phyloP scores from a whole-genome alignment of 2,329 filamentous ascomycete species.

The Penicillium sclerotiorum region DNA sequence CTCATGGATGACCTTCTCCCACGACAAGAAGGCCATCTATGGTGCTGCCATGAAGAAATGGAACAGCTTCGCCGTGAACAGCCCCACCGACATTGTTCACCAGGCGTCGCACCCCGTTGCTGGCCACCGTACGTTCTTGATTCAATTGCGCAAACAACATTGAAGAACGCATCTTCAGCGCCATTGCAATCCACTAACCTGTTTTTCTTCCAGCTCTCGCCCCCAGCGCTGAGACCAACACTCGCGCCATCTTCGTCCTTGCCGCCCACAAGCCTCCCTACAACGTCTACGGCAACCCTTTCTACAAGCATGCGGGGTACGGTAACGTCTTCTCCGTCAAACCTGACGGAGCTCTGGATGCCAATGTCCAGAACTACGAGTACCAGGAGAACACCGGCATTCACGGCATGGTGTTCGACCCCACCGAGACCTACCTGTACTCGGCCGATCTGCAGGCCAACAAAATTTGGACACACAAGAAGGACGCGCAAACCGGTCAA shows the following conservation, averaged over 20 bases:
- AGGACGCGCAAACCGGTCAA: slow-evolving; percentile 61
- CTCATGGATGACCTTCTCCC: slow-evolving; percentile 93
- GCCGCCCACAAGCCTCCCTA: slow-evolving; percentile 77
- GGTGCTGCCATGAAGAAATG: slow-evolving; percentile 93
- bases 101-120: slow-evolving; percentile 73
- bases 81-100: slow-evolving; percentile 74
- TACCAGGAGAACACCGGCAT: slow-evolving; percentile 50
- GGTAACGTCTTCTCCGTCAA: slow-evolving; percentile 67
- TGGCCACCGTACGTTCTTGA: slow-evolving; percentile 63
- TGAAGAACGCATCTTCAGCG: neutral
- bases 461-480: slow-evolving; percentile 77
- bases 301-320: slow-evolving; percentile 81
- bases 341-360: slow-evolving; percentile 42
- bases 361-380: slow-evolving; percentile 50
- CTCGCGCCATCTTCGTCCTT: slow-evolving; percentile 85
- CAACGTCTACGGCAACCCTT: slow-evolving; percentile 85
- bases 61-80: slow-evolving; percentile 77
- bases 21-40: slow-evolving; percentile 81
- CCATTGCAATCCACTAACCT: neutral
- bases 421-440: slow-evolving; percentile 49
- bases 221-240: slow-evolving; percentile 71
- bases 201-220: slow-evolving; percentile 61
- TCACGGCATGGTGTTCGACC: slow-evolving; percentile 53
- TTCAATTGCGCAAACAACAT: neutral
- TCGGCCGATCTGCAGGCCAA: slow-evolving; percentile 53